Base-by-base conservation (phyloP, 2,329 filamentous ascomycete species). In the Colletotrichum magnum region DNA sequence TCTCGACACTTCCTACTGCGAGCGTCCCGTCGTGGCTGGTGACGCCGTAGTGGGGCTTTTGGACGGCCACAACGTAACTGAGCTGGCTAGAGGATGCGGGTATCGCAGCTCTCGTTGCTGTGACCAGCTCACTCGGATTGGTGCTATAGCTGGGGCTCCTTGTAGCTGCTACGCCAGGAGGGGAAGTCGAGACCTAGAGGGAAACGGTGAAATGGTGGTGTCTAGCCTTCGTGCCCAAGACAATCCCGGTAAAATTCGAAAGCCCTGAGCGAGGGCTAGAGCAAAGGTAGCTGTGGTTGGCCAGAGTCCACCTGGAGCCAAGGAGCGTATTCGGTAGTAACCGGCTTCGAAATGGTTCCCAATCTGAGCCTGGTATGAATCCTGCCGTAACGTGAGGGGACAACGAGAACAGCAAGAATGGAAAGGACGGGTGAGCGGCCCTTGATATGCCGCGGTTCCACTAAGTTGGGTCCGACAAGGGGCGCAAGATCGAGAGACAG, bases 221-320 rank as follows among this genome's bases (percentile, higher is more conserved):
- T 65, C 50, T 61, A 50, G 59, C 16, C 43, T 59, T 26, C 45
- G 50, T 45, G 39, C 41, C 47, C 65, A 61, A 53, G 39, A 65
- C 24, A 43, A 69, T 47, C 59, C 68, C 59, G 65, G 69, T 57
- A 69, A 48, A 65, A 52, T 58, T 64, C 54, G 51, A 71, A 53
- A 47, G 52, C 45, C 45, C 50, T 58, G 41, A 18, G 47, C 18
- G 36, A 53, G 28, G 54, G 51, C 36, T 57, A 50, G 43, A n/a
- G 43, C 48, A 26, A 53, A 26, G 51, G 43, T 39, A n/a, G 16
- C 26, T 60, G 53, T 64, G 65, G 60, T 69, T 71, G 65, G 56
- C 36, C 48, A 58, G 51, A 58, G 6, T 24, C 12, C 26, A 52
- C 36, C 21, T 26, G 61, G 24, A 59, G 58, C 58, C 58, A 63